Base-by-base conservation (phyloP, 768 basidiomycete genomes). In the Imleria badia region DNA sequence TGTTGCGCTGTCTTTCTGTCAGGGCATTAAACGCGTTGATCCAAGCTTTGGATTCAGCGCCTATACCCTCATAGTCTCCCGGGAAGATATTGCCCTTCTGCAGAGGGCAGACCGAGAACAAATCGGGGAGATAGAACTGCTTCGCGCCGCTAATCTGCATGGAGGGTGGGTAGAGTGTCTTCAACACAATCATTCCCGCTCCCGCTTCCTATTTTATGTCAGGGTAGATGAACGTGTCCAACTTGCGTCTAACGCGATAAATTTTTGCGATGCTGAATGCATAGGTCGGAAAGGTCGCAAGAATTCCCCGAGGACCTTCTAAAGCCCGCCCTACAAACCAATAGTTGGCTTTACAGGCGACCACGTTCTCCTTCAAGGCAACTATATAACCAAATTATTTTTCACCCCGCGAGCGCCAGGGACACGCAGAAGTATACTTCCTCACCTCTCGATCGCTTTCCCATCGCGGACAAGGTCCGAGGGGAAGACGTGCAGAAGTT, bases 391-490 rank as follows among this genome's bases (percentile, higher is more conserved):
- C 13, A 22, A 48, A 30, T 43, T 34, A 22, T n/a, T 23, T 29
- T 14, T 53, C 26, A 36, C 41, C 35, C 90, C 92, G 36, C 54
- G 44, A 45, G 31, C 17, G 39, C 31, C 57, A 10, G 95, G 97
- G 26, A 26, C 26, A 26, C 6, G 26, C 6, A 81, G 82, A 55
- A 92, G 96, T 67, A 94, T 93, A 35, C 93, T 94, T 74, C 83
- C 84, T 51, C 95, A 95, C 70, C 94, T 93, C 47, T 80, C 81
- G 58, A 33, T 41, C 39, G 42, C 42, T 58, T 30, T 51, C 38
- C 22, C 55, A 43, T 45, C 42, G 3, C 17, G 19, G 14, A 42
- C 17, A 39, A 36, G 40, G 40, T 40, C 44, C 48, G 54, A 51
- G 41, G 42, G 51, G 55, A 54, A 53, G 45, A 29, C 49, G 30